These are phyloP conservation scores for Bolboschoenus planiculmis DNA, from an alignment of 176 grass and related monocot species.

Conservation along the genomic window DNA sequence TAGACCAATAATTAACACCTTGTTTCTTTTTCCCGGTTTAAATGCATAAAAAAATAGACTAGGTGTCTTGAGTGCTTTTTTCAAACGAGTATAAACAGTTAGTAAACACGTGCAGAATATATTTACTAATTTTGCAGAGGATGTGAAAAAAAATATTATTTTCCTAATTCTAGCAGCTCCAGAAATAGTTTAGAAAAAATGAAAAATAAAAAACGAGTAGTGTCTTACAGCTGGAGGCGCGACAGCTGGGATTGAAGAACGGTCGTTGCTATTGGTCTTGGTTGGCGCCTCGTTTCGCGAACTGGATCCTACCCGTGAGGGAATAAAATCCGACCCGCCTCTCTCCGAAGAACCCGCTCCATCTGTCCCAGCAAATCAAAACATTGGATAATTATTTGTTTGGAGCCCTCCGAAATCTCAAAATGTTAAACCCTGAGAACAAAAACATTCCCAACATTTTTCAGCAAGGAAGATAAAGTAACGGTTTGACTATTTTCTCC, in stretches of 20 bases:
- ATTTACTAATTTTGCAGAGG: not conserved
- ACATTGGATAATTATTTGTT: not conserved
- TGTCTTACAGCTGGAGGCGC: slow-evolving; percentile 32
- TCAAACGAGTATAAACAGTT: not conserved
- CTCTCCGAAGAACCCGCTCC: not conserved
- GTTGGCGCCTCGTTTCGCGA: slow-evolving; percentile 26
- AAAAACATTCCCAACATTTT: not conserved
- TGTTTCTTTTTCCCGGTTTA: not conserved
- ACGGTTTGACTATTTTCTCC: not conserved
- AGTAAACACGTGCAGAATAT: not conserved
- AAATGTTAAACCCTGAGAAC: not conserved
- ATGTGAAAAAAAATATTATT: not conserved
- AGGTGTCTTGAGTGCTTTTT: not conserved
- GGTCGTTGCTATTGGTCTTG: slow-evolving; percentile 24
- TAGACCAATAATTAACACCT: not conserved
- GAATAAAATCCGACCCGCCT: slow-evolving; percentile 10
- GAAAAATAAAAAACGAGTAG: not conserved
- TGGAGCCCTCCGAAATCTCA: not conserved
- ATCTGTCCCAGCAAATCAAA: not conserved
- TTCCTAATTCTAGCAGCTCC: not conserved
- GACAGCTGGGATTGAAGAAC: slow-evolving; percentile 30
- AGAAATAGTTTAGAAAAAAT: not conserved
- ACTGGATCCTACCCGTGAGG: slow-evolving; percentile 16
- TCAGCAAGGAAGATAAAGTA: not conserved
- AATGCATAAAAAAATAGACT: not conserved